Conservation (phyloP, 177 flowering plant genomes). For the Vitis hybrid region DNA sequence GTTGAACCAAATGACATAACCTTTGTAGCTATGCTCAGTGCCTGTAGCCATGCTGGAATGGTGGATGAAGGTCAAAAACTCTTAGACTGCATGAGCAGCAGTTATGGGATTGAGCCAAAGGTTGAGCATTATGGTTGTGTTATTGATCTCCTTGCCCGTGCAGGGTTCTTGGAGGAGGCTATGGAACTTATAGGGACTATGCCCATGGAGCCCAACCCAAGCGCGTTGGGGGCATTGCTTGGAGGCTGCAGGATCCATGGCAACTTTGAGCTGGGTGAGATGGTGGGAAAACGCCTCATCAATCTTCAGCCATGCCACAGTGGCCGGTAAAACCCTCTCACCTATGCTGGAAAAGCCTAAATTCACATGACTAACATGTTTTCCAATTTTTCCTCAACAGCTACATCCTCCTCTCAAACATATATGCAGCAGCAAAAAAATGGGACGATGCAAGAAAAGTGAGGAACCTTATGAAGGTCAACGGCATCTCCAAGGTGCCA, state of each 20-base stretch:
- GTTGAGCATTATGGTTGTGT: slow-evolving; percentile 19
- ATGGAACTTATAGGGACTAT: slow-evolving; percentile 5
- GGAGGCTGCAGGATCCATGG: slow-evolving; percentile 15
- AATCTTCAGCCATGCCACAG: too few species aligned
- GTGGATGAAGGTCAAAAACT: slow-evolving; percentile 12
- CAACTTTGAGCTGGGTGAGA: slow-evolving; percentile 18
- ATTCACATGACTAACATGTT: too few species aligned
- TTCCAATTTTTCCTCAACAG: too few species aligned
- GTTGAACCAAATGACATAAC: slow-evolving; percentile 9
- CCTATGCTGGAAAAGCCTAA: too few species aligned
- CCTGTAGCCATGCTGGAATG: slow-evolving; percentile 21
- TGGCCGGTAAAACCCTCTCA: too few species aligned
- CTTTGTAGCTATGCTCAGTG: slow-evolving; percentile 11
- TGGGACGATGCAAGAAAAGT: slow-evolving; percentile 21
- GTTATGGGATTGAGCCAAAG: slow-evolving; percentile 9
- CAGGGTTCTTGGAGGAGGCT: slow-evolving; percentile 16
- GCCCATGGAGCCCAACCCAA: slow-evolving; percentile 16
- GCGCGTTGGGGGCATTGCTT: slow-evolving; percentile 10
- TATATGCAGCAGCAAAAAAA: slow-evolving; percentile 17
- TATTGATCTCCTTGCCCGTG: slow-evolving; percentile 20
- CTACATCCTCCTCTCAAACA: slow-evolving; percentile 9
- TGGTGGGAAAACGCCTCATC: slow-evolving; percentile 6
- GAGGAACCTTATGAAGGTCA: slow-evolving; percentile 13
- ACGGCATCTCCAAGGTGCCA: slow-evolving; percentile 15
- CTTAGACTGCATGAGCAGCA: slow-evolving; percentile 7